Conservation (phyloP, 2,329 filamentous ascomycete genomes). For the Sporothrix luriei region DNA sequence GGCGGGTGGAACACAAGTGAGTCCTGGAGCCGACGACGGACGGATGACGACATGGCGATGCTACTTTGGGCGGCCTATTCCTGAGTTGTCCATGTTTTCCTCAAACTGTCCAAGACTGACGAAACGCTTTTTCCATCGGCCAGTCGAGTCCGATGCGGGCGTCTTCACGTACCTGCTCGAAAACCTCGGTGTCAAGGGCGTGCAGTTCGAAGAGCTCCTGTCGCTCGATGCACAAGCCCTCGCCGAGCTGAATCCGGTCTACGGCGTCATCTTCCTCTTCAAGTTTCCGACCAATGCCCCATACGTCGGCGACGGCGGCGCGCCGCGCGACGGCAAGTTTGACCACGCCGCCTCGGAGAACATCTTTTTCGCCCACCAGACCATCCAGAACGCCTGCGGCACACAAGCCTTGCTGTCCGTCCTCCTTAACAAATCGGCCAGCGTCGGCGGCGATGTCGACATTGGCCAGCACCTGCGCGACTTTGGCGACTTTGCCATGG, state of each 20-base stretch:
- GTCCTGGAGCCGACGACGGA: conserved; percentile 38
- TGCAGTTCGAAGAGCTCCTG: conserved; percentile 96
- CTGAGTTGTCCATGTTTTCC: not conserved
- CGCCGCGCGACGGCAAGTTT: conserved; percentile 78
- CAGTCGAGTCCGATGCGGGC: conserved; percentile 91
- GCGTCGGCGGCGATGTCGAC: conserved; percentile 52
- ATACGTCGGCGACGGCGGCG: conserved; percentile 60
- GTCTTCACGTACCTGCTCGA: conserved; percentile 98
- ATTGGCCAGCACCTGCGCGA: conserved; percentile 71
- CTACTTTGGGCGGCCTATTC: no score
- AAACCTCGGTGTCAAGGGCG: conserved; percentile 82
- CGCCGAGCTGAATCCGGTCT: conserved; percentile 72
- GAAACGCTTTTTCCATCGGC: not conserved
- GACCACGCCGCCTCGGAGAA: conserved; percentile 73
- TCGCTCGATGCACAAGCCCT: conserved; percentile 79
- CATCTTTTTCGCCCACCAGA: conserved; percentile 94
- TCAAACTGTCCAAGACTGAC: not conserved
- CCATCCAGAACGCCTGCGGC: conserved; percentile 97
- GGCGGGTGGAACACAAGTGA: conserved; percentile 87
- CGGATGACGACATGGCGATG: not conserved
- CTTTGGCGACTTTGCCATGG: conserved; percentile 86
- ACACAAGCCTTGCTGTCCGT: conserved; percentile 94
- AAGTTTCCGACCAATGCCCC: conserved; percentile 79
- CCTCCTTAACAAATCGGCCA: conserved; percentile 71
- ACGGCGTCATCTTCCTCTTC: conserved; percentile 99